Conservation (phyloP, 129 eudicot genomes). For the Gnaphalium uliginosum region DNA sequence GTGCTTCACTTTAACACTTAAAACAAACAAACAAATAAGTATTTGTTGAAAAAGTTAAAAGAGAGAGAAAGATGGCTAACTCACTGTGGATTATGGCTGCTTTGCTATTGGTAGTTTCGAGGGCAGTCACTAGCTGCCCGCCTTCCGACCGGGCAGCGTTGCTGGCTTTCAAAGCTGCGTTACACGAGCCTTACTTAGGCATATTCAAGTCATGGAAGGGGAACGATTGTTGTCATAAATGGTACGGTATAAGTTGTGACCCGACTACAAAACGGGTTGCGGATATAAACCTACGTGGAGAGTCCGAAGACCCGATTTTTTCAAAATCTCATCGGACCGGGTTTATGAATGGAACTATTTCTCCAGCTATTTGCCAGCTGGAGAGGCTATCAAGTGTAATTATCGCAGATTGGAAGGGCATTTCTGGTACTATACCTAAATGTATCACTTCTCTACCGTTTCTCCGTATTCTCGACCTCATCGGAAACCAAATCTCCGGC, state of each 20-base stretch:
- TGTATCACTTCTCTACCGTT: constrained; percentile 59
- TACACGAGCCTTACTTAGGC: constrained; percentile 68
- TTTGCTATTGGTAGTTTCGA: constrained; percentile 20
- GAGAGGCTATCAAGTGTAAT: constrained; percentile 64
- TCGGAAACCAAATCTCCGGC: constrained; percentile 78
- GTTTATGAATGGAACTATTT: constrained; percentile 80
- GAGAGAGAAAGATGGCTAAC: constrained; percentile 9
- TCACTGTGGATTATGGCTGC: constrained; percentile 29
- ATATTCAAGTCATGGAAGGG: constrained; percentile 90
- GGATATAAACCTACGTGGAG: constrained; percentile 88
- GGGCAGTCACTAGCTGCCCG: constrained; percentile 54
- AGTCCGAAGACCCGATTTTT: constrained; percentile 88
- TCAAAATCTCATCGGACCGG: constrained; percentile 67
- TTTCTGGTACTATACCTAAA: constrained; percentile 70
- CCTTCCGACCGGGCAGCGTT: constrained; percentile 77
- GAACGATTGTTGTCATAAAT: constrained; percentile 64
- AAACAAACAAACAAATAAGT: background rate
- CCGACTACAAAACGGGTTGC: constrained; percentile 67
- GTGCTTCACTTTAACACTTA: background rate
- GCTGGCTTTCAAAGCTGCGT: constrained; percentile 58
- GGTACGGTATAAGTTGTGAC: constrained; percentile 95
- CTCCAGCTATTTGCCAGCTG: constrained; percentile 73
- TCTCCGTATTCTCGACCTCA: constrained; percentile 66
- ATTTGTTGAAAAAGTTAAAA: no score
- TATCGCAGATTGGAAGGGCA: constrained; percentile 92